Evolutionary conservation across 164 flowering plant species (phyloP).

Genomic region (Liriodendron chinense): DNA sequence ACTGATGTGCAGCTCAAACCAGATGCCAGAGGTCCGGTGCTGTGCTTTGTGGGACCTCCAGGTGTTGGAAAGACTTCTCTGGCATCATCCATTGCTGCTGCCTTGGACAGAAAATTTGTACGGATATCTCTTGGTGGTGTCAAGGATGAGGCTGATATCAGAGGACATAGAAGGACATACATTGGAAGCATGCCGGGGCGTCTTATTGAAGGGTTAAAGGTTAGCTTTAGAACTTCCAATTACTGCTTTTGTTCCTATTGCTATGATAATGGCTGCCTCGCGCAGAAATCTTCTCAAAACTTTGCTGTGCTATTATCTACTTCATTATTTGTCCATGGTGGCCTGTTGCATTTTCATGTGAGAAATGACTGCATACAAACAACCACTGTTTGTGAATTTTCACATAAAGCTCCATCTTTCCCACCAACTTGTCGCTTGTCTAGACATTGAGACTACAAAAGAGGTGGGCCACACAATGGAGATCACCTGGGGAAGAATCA

Average conservation of each 20-base stretch:
- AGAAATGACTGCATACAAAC: too few relatives aligned
- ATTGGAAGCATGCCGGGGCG: conserved; percentile 99
- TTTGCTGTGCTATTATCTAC: background rate
- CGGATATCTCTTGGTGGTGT: conserved; percentile 99
- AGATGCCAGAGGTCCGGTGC: conserved; percentile 95
- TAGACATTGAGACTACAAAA: too few relatives aligned
- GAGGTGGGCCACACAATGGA: too few relatives aligned
- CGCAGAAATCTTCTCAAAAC: background rate
- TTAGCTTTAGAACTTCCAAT: conserved; percentile 14
- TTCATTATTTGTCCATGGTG: background rate
- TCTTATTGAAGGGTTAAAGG: conserved; percentile 98
- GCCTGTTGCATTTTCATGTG: too few relatives aligned
- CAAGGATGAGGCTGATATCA: conserved; percentile 99
- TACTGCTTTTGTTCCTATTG: background rate
- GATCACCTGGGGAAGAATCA: too few relatives aligned
- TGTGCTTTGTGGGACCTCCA: conserved; percentile 99
- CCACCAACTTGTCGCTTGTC: too few relatives aligned
- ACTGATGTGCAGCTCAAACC: conserved; percentile 82
- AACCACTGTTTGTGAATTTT: too few relatives aligned
- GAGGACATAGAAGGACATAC: conserved; percentile 98
- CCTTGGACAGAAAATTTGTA: conserved; percentile 87
- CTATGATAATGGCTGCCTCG: background rate
- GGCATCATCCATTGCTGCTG: conserved; percentile 97
- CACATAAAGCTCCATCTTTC: too few relatives aligned
- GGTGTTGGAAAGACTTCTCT: conserved; percentile 99